Percentiles rank a stretch among this genome's conserved stretches.
phyloP scores from a whole-genome alignment of 495 filamentous ascomycete genomes.

The Tirmania nivea region DNA sequence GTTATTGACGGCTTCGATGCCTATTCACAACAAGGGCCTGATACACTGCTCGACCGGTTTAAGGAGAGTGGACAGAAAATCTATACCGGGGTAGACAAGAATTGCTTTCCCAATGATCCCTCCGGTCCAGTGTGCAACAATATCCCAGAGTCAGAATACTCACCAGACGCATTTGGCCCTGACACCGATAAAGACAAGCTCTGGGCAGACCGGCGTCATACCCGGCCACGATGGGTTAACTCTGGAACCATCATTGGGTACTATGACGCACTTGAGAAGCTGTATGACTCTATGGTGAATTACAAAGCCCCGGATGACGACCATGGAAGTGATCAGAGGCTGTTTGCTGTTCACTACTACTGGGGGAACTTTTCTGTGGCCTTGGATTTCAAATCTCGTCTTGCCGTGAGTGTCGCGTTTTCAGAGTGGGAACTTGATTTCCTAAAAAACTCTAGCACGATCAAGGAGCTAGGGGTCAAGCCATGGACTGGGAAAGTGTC shows the following conservation, averaged over 20 bases:
- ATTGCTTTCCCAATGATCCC: constrained; percentile 4
- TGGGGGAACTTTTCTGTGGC: neutral
- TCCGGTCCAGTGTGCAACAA: neutral
- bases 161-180: neutral
- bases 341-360: neutral
- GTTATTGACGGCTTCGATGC: constrained; percentile 16
- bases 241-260: neutral
- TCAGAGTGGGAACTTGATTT: neutral
- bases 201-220: neutral
- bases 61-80: constrained; percentile 2
- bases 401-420: neutral
- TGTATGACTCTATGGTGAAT: neutral
- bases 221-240: neutral
- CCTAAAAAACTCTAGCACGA: neutral
- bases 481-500: neutral
- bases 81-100: constrained; percentile 5
- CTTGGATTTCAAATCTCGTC: neutral
- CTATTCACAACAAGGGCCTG: constrained; percentile 15
- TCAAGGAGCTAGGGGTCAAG: neutral
- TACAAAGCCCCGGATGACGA: neutral
- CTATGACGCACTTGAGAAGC: neutral
- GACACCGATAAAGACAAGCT: neutral
- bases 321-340: neutral
- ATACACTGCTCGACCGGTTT: constrained; percentile 13
- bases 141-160: neutral